A percentile compares a stretch with the other conserved stretches of the same genome.
These are phyloP conservation scores for Fusarium continuum DNA, from an alignment of 2,329 filamentous ascomycete genomes.

Conservation along the genomic window DNA sequence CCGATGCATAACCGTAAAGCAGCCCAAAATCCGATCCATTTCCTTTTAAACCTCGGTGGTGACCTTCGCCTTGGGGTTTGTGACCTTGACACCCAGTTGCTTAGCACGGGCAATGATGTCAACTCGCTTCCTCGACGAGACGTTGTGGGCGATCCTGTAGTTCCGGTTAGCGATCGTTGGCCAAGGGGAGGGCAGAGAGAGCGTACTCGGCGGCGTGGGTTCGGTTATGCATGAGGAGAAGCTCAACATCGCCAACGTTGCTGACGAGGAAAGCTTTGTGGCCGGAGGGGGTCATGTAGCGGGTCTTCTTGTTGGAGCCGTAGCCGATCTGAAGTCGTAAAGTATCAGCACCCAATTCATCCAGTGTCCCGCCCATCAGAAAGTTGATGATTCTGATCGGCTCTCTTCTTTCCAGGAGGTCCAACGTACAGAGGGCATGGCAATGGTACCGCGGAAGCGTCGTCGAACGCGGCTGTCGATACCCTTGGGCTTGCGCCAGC, in stretches of 20 bases:
- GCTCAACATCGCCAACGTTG: conserved; percentile 95
- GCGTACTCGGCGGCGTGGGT: conserved; percentile 98
- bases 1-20: conserved; percentile 47
- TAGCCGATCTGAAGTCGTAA: conserved; percentile 81
- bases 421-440: conserved; percentile 94
- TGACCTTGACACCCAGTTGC: conserved; percentile 99
- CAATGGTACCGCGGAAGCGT: conserved; percentile 94
- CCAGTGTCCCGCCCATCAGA: background rate
- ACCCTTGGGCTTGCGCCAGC: conserved; percentile 99
- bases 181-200: background rate
- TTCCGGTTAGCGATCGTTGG: conserved; percentile 29
- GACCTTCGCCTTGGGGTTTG: conserved; percentile 98
- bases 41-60: conserved; percentile 84
- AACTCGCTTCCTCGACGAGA: conserved; percentile 98
- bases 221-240: conserved; percentile 99
- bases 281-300: conserved; percentile 98
- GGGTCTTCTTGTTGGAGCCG: conserved; percentile 99
- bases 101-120: conserved; percentile 98
- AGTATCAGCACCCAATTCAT: conserved; percentile 29
- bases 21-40: conserved; percentile 44
- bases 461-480: conserved; percentile 98
- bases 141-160: conserved; percentile 93
- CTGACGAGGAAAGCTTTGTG: conserved; percentile 99
- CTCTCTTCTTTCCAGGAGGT: conserved; percentile 1
- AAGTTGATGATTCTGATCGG: conserved; percentile 2